A percentile compares a stretch with the other conserved stretches of the same genome.
phyloP scores from a whole-genome alignment of 306 rosid genomes.

The Fagus crenata region DNA sequence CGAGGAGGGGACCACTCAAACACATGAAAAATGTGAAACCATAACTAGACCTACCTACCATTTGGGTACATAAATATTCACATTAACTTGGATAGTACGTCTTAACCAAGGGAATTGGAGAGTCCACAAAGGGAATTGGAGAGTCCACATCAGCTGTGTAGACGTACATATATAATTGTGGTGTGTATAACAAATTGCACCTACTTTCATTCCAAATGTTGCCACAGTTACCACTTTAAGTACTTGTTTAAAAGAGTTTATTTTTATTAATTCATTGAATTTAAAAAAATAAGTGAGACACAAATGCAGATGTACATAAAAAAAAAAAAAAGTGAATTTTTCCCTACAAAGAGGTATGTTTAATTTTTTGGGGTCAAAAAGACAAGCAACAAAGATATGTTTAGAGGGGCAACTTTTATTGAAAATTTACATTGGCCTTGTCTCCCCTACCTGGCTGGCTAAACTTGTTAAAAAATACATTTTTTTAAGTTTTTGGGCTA shows the following conservation, averaged over 20 bases:
- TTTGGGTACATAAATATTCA: slow-evolving; percentile 6
- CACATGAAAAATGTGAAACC: slow-evolving; percentile 20
- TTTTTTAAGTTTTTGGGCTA: too few species aligned
- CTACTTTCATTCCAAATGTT: neutral
- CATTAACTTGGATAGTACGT: neutral
- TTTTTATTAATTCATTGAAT: too few species aligned
- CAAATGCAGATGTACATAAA: too few species aligned
- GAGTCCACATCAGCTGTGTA: neutral
- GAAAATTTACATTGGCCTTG: too few species aligned
- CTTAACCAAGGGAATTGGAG: neutral
- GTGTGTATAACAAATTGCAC: too few species aligned
- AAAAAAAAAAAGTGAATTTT: neutral
- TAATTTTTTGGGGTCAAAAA: too few species aligned
- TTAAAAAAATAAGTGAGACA: too few species aligned
- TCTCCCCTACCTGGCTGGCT: too few species aligned
- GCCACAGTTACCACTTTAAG: neutral
- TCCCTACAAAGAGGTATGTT: too few species aligned
- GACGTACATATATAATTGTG: neutral
- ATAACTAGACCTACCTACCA: slow-evolving; percentile 21
- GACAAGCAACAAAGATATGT: neutral
- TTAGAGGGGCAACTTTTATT: neutral
- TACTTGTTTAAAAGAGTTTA: too few species aligned
- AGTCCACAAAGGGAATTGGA: neutral
- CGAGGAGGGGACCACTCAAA: neutral
- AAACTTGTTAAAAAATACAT: too few species aligned